These are phyloP conservation scores for Claviceps sorghi DNA, from an alignment of 2,329 filamentous ascomycete genomes.

Conservation along the genomic window DNA sequence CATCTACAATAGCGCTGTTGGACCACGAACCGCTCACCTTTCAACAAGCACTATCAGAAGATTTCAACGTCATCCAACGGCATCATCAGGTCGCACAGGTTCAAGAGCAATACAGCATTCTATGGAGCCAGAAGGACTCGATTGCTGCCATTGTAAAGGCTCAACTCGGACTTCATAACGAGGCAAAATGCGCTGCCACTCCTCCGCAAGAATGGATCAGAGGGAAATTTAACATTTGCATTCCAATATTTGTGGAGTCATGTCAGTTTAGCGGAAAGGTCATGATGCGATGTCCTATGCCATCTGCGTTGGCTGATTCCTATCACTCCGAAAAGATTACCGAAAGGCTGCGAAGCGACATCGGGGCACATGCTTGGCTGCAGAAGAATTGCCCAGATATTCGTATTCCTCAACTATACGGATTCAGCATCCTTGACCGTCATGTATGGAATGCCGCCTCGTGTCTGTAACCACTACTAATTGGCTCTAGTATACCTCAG, in stretches of 20 bases:
- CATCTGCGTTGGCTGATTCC: slow-evolving; percentile 23
- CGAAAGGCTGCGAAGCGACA: slow-evolving; percentile 25
- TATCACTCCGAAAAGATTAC: slow-evolving; percentile 24
- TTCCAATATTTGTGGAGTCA: slow-evolving; percentile 16
- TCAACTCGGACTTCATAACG: slow-evolving; percentile 12
- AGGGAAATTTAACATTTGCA: slow-evolving; percentile 22
- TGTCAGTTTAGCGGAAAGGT: slow-evolving; percentile 11
- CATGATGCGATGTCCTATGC: slow-evolving; percentile 18
- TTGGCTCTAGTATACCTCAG: slow-evolving; percentile 7
- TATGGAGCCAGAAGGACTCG: slow-evolving; percentile 7
- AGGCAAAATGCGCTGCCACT: slow-evolving; percentile 13
- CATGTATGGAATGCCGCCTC: slow-evolving; percentile 4
- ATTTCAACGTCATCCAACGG: slow-evolving; percentile 1
- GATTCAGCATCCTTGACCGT: slow-evolving; percentile 9
- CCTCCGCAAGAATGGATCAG: slow-evolving; percentile 15
- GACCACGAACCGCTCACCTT: slow-evolving; percentile 1
- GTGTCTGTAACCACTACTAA: slow-evolving; percentile 1
- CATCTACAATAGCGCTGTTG: slow-evolving; percentile 1
- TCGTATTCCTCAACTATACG: slow-evolving; percentile 12
- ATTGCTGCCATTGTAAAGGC: slow-evolving; percentile 10
- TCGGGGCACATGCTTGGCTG: slow-evolving; percentile 14
- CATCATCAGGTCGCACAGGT: neutral
- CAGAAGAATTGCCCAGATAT: slow-evolving; percentile 13
- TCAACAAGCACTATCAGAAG: neutral
- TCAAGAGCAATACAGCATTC: neutral